Base-by-base conservation (phyloP, 2,329 filamentous ascomycete genomes). In the Fusarium xylarioides region DNA sequence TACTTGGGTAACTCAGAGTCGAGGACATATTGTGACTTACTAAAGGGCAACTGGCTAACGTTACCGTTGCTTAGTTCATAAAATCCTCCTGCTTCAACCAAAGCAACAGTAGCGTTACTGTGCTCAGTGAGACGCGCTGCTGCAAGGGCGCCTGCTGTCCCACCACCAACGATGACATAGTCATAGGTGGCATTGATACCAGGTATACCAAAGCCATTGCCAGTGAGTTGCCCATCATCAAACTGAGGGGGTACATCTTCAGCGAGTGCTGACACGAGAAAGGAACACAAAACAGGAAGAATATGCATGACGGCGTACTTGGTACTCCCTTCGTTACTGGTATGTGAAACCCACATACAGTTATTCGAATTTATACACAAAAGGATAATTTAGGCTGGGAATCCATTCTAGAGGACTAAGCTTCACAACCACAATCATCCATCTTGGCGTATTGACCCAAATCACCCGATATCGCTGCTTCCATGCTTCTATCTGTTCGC, bases 171-270 rank as follows among this genome's bases (percentile, higher is more conserved):
- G 9, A 61, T 43, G 5, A 61, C 15, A 55, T 71, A 67, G 52
- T 60, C 71, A 4, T 58, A 58, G 19, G 55, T 58, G 16, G 32
- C 42, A 35, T 64, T 64, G 61, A 64, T 64, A 44, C 61, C 61
- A 16, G 61, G 61, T 52, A 64, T 64, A 21, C 61, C 61, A 44
- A 64, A 64, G 16, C 61, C 61, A 15, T 64, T 64, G 10, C 61
- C 61, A 30, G 61, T 64, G 5, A 64, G 61, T 12, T 64, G 54
- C 26, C 61, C 56, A 30, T 60, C 54, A 43, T 64, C 61, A 16
- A 64, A 59, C 15, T 64, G 61, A 40, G 61, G 55, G 23, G 54
- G 61, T 15, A 64, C 55, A 30, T 64, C 61, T 32, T 64, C 61
- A 37, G 61, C 52, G 58, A 60, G 38, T n/a, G 54, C 30, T 35